Evolutionary conservation across 2,329 filamentous ascomycete genomes (phyloP), one percentile per base, ranked within the genome.

Genomic region (Colletotrichum caudatum): DNA sequence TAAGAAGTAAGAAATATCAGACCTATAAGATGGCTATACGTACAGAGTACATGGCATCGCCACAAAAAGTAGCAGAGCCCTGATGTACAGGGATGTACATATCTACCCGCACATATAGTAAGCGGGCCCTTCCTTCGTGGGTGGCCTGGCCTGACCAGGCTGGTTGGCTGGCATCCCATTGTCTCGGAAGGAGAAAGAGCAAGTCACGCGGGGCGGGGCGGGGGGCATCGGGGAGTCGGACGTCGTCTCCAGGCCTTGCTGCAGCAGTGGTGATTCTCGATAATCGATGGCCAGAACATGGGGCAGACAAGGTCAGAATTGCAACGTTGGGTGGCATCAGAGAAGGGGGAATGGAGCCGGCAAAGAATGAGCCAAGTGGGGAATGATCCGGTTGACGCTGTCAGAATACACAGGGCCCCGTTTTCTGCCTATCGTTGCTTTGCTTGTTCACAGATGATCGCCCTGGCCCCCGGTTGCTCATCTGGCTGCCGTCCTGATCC

Each of bases 361-460:
- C 35, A 44, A 26, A 48, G 20, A 57, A 61, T 48, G 57, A 53
- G 39, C n/a, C 33, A 54, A 51, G 58, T 68, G 59, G 65, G 59
- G 39, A 53, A 63, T 54, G 58, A 46, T 54, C 57, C 66, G 62
- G 61, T 66, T 66, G 51, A 58, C 44, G 66, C 62, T 66, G 62
- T 46, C 26, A 56, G 39, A 44, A 41, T 23, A 5, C n/a, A 35
- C 65, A 7, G 46, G 3, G n/a, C 60, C 46, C 44, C 44, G 51
- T 58, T 67, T 56, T 67, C 64, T 41, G 29, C 56, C 64, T 70
- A 57, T 61, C 67, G 64, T 26, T 39, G 16, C 12, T 58, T 23
- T 9, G 5, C 12, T 58, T 33, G n/a, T 7, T 35, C 16, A 9
- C 46, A 18, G 7, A 48, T 59, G 53, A 64, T 57, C 53, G 61